These are phyloP conservation scores for Annulohypoxylon truncatum DNA, from an alignment of 2,329 filamentous ascomycete genomes.

Conservation along the genomic window DNA sequence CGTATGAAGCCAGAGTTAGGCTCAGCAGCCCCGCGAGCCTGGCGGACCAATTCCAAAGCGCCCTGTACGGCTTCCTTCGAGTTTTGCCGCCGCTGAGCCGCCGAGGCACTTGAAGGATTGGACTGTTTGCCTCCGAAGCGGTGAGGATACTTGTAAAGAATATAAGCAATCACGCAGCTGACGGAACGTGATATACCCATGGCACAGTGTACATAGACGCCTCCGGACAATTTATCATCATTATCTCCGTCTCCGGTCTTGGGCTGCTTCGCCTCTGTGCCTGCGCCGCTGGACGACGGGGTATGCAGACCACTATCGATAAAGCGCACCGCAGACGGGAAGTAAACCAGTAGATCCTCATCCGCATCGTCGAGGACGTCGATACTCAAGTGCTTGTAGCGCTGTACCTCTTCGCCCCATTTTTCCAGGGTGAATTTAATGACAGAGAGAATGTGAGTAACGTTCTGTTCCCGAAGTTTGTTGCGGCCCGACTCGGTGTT, in stretches of 20 bases:
- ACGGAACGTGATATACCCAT: slow-evolving; percentile 97
- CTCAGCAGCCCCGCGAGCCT: slow-evolving; percentile 80
- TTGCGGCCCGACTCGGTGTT: slow-evolving; percentile 68
- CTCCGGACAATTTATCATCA: slow-evolving; percentile 48
- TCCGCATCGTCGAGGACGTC: slow-evolving; percentile 93
- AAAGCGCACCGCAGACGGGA: slow-evolving; percentile 82
- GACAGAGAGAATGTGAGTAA: slow-evolving; percentile 93
- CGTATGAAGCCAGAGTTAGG: slow-evolving; percentile 93
- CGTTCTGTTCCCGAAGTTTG: slow-evolving; percentile 75
- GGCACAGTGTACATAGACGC: slow-evolving; percentile 77
- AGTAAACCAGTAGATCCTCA: slow-evolving; percentile 84
- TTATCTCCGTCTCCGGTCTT: slow-evolving; percentile 1
- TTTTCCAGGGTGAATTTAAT: slow-evolving; percentile 60
- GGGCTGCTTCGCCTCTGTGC: slow-evolving; percentile 62
- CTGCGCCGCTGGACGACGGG: slow-evolving; percentile 6
- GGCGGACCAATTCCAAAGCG: slow-evolving; percentile 76
- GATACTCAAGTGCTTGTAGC: slow-evolving; percentile 79
- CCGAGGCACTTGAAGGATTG: slow-evolving; percentile 59
- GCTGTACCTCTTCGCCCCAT: slow-evolving; percentile 60
- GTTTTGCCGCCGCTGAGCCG: slow-evolving; percentile 54
- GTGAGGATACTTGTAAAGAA: slow-evolving; percentile 75
- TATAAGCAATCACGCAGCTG: slow-evolving; percentile 83
- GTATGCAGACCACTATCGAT: slow-evolving; percentile 77
- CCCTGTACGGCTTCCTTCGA: slow-evolving; percentile 62
- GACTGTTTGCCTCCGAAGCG: slow-evolving; percentile 58